Evolutionary conservation across 257 asterid genomes (phyloP), one percentile per base, ranked within the genome.

Genomic region (Jacaranda copaia): DNA sequence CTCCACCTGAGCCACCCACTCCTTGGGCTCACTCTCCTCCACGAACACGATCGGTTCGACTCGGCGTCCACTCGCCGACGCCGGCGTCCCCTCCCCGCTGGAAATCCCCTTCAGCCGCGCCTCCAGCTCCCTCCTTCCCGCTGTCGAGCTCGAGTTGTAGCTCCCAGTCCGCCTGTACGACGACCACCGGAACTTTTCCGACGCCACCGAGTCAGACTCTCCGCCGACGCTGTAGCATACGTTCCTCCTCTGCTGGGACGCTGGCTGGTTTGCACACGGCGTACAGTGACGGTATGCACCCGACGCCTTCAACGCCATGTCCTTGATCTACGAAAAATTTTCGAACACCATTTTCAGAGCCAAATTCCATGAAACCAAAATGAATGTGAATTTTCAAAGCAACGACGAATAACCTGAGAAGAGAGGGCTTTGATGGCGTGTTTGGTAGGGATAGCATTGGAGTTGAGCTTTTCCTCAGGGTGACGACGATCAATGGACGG

Each of bases 1-100:
- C 77, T 95, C 99, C 75, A 95, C 98, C 81, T 95, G 99, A 36
- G 98, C 98, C 75, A 95, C 99, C 99, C 99, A 92, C 90, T 95
- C 99, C 79, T 93, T 92, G 1, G 96, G 96, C 85, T 91, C 98
- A 80, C 73, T 90, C 88, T 92, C 99, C 85, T 94, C 98, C 52
- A 89, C 93, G 80, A 94, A 91, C 76, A 92, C 95, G 9, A 91
- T 87, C 79, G 97, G 91, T 56, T 90, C 97, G 57, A 82, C 88
- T 63, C 99, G 87, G 77, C 99, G 93, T n/a, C 97, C 96, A 76
- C 98, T 95, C 40, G 96, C 96, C 78, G 97, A 94, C 61, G 90
- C 88, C 82, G 99, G 99, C 68, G 96, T 92, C 6, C 90, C 92
- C 72, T 92, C 96, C 4, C 99, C 99, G 77, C 96, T 91, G 13